Conservation (phyloP, 768 basidiomycete genomes). For the Hericium erinaceus region DNA sequence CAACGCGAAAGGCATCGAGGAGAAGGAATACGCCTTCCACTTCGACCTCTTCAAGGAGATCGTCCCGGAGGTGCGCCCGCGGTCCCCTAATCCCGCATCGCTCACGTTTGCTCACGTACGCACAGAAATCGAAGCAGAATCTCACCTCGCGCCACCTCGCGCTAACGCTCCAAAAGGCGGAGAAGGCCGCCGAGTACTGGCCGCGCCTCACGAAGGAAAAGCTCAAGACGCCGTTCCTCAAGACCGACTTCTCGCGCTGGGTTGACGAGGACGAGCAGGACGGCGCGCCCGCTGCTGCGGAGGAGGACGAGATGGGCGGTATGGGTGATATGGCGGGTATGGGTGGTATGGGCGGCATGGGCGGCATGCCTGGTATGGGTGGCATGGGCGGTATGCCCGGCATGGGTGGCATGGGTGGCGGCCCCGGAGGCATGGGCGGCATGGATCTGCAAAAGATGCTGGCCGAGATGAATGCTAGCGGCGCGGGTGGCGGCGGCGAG, state of each 20-base stretch:
- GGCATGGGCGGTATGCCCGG: constrained; percentile 44
- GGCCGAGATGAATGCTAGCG: constrained; percentile 24
- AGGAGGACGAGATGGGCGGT: constrained; percentile 33
- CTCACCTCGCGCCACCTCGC: constrained; percentile 60
- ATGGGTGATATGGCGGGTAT: constrained; percentile 27
- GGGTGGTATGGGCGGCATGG: constrained; percentile 25
- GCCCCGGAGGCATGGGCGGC: constrained; percentile 36
- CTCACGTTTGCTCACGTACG: constrained; percentile 6
- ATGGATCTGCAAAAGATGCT: constrained; percentile 60
- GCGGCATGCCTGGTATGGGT: constrained; percentile 36
- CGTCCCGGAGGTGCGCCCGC: constrained; percentile 56
- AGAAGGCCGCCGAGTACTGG: constrained; percentile 73
- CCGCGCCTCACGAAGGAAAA: constrained; percentile 88
- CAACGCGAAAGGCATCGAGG: constrained; percentile 30
- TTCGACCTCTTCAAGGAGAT: constrained; percentile 73
- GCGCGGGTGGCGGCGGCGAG: constrained; percentile 10
- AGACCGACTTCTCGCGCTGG: constrained; percentile 95
- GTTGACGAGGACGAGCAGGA: constrained; percentile 97
- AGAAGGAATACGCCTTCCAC: constrained; percentile 64
- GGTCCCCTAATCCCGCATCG: not conserved
- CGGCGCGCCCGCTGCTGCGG: constrained; percentile 33
- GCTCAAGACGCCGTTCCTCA: constrained; percentile 68
- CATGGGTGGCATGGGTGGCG: constrained; percentile 38
- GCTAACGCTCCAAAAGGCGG: constrained; percentile 76
- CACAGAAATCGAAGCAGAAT: constrained; percentile 47